Base-by-base conservation (phyloP, 169 alveolate species). In the Cryptosporidium ubiquitum region DNA sequence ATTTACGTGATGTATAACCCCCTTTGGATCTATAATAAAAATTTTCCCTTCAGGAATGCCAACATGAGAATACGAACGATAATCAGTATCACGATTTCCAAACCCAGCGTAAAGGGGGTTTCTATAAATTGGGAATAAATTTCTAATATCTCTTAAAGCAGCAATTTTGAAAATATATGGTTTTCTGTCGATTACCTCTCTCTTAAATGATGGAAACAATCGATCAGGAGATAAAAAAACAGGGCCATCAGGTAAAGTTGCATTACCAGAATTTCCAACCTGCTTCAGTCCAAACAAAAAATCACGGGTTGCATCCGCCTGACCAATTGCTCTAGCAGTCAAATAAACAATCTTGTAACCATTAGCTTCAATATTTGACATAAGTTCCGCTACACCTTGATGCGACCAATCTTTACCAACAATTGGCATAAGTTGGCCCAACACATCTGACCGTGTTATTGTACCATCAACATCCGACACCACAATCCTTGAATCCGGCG, bases 401-500 rank as follows among this genome's bases (percentile, higher is more conserved):
- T 98, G 99, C 39, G 98, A 94, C 99, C 99, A 98, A 92, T 98
- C 99, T 58, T 95, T 93, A 16, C 99, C 99, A 9, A 98, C 94
- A 73, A 97, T 95, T 33, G 99, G 99, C 96, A 97, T 95, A 47
- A 98, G 79, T 70, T 97, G 99, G 0, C 99, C 99, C 64, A 97
- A 92, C 5, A 98, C 97, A 89, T 98, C 99, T 31, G 99, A 96
- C 64, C 96, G 93, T 14, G 98, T 96, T 69, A 97, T 96, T 55
- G 99, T 98, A 12, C 99, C 99, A 93, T 98, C 99, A 40, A 98
- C 98, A 93, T 98, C 99, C 26, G 99, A 95, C 31, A 98, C 95
- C 3, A 98, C 98, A 75, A 98, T 96, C 91, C 96, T 96, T n/a
- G 96, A 91, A 85, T 94, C 95, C 35, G 93, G 92, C 26, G 97